A percentile compares a stretch with the other conserved stretches of the same genome.
Conservation (phyloP, 306 rosid genomes). For the Fragaria nilgerrensis region DNA sequence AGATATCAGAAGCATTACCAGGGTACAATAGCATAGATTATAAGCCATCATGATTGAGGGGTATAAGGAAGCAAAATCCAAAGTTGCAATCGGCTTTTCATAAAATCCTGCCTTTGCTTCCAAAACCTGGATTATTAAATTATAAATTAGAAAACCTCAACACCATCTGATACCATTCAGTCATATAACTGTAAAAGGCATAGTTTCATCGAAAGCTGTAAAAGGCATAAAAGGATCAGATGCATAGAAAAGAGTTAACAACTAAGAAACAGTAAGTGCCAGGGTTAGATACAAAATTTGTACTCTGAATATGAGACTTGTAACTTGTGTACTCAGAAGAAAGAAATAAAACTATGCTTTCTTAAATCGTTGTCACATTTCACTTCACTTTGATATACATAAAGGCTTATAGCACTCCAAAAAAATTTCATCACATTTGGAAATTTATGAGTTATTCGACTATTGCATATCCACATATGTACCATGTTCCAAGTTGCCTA, state of each 20-base stretch:
- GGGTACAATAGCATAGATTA: conserved; percentile 94
- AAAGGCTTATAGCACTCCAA: neutral
- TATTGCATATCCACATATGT: neutral
- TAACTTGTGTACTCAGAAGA: neutral
- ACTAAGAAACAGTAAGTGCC: neutral
- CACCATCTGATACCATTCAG: conserved; percentile 5
- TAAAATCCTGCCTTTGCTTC: conserved; percentile 93
- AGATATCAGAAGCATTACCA: conserved; percentile 52
- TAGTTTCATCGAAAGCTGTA: neutral
- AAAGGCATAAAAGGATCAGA: neutral
- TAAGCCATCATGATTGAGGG: conserved; percentile 99
- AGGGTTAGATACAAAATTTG: neutral
- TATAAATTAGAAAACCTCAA: neutral
- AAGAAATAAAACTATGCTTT: neutral
- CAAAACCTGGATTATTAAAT: conserved; percentile 64
- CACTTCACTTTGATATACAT: neutral
- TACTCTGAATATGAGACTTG: neutral
- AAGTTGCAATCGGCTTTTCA: conserved; percentile 95
- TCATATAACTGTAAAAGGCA: neutral
- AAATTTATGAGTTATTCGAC: neutral
- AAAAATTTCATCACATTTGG: neutral
- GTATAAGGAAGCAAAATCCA: conserved; percentile 96
- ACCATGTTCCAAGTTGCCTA: neutral
- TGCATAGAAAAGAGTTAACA: neutral
- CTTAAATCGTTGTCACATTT: neutral